Conservation (phyloP, 2,329 filamentous ascomycete genomes). For the Monosporascus sp. region DNA sequence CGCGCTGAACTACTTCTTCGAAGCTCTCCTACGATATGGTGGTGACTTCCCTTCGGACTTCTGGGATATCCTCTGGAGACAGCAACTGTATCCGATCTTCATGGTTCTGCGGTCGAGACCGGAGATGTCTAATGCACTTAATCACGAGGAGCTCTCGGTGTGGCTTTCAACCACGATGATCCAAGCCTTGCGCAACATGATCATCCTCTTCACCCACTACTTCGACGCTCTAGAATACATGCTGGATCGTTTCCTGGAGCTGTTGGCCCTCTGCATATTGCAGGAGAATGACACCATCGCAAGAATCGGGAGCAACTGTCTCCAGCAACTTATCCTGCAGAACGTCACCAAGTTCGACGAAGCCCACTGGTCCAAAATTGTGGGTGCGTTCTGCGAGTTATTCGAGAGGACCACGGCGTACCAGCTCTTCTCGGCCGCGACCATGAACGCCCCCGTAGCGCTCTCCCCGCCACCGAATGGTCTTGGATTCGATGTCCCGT, state of each 20-base stretch:
- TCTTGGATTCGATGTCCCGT: conserved; percentile 41
- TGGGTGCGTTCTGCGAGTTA: conserved; percentile 90
- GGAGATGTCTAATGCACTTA: conserved; percentile 91
- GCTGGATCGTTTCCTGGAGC: conserved; percentile 93
- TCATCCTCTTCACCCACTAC: conserved; percentile 97
- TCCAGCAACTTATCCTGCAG: conserved; percentile 93
- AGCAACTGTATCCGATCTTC: conserved; percentile 96
- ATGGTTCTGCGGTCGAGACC: conserved; percentile 95
- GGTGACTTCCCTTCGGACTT: conserved; percentile 89
- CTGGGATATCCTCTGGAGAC: conserved; percentile 97
- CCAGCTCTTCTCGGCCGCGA: conserved; percentile 84
- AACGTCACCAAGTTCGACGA: conserved; percentile 88
- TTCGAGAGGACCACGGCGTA: conserved; percentile 94
- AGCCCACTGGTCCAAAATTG: conserved; percentile 89
- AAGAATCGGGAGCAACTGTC: conserved; percentile 93
- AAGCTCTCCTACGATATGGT: conserved; percentile 83
- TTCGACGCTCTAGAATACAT: conserved; percentile 96
- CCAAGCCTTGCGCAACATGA: conserved; percentile 95
- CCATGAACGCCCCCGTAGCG: conserved; percentile 47
- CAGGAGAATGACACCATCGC: conserved; percentile 99
- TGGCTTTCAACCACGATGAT: conserved; percentile 99
- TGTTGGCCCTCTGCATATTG: conserved; percentile 92
- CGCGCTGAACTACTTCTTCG: conserved; percentile 94
- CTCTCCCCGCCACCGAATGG: conserved; percentile 49
- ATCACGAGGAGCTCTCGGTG: conserved; percentile 93